phyloP scores from a whole-genome alignment of 2,329 filamentous ascomycete genomes.

The Triangularia setosa region DNA sequence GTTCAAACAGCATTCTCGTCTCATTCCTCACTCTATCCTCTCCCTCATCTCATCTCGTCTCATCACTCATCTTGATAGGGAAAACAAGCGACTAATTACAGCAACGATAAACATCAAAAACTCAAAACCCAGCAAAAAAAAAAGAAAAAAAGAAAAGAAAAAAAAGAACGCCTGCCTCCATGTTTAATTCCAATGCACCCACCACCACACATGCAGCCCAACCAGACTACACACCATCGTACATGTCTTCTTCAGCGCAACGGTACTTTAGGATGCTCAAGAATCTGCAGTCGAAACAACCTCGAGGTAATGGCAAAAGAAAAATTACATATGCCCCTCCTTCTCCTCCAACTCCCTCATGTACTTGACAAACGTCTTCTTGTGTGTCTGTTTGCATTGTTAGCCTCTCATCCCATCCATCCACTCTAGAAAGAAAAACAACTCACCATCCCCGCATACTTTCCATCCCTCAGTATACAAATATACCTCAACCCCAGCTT shows the following conservation, averaged over 20 bases:
- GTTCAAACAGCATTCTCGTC: background rate
- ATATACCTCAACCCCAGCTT: slow-evolving; percentile 92
- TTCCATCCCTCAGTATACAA: slow-evolving; percentile 79
- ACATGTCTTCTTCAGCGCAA: background rate
- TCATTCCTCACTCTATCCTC: background rate
- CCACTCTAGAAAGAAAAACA: background rate
- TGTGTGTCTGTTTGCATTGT: slow-evolving; percentile 61
- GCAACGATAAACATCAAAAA: background rate
- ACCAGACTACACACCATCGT: background rate
- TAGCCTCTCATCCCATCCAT: slow-evolving; percentile 4
- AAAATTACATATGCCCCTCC: slow-evolving; percentile 20
- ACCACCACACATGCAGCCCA: background rate
- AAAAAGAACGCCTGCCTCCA: background rate
- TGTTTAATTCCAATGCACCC: background rate
- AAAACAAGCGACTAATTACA: background rate
- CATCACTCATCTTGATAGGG: background rate
- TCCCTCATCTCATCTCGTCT: background rate
- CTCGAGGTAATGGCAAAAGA: background rate
- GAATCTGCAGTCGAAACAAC: background rate
- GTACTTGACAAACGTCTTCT: slow-evolving; percentile 95
- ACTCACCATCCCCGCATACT: slow-evolving; percentile 81
- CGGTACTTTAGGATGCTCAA: background rate
- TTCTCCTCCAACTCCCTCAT: slow-evolving; percentile 74
- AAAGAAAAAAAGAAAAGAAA: background rate
- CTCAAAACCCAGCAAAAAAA: too few species aligned